Percentiles rank a stretch among this genome's conserved stretches.
phyloP scores from a whole-genome alignment of 371 early-diverging fungal genomes.

The Syncephalastrum sp. region DNA sequence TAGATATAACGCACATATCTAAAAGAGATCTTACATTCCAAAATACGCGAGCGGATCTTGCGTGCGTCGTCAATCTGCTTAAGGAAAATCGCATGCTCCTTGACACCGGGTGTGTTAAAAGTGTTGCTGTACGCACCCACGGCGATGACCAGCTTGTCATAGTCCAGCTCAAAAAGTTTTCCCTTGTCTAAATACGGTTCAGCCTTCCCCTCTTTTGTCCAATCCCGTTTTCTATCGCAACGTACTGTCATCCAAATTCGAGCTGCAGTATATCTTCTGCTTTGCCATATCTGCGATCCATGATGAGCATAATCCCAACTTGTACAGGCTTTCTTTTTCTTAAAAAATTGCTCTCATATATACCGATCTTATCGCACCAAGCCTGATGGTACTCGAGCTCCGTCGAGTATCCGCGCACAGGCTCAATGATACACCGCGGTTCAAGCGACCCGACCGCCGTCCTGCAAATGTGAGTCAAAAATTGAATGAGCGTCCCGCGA shows the following conservation, averaged over 20 bases:
- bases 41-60: constrained; percentile 66
- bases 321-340: background rate
- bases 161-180: constrained; percentile 50
- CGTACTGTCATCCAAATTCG: constrained; percentile 32
- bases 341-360: too few relatives aligned
- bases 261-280: constrained; percentile 34
- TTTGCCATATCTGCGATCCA: constrained; percentile 18
- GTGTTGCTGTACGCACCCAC: constrained; percentile 85
- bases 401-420: constrained; percentile 60
- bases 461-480: constrained; percentile 23
- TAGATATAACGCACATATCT: background rate
- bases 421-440: constrained; percentile 75
- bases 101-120: constrained; percentile 80
- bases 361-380: constrained; percentile 56
- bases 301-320: background rate
- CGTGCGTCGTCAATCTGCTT: constrained; percentile 78
- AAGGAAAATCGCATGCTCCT: constrained; percentile 69
- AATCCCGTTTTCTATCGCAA: background rate
- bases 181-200: constrained; percentile 18
- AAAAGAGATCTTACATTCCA: constrained; percentile 54
- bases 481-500: background rate
- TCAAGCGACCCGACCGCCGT: constrained; percentile 84
- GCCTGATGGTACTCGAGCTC: constrained; percentile 68
- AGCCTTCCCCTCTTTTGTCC: background rate
- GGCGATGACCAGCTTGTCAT: constrained; percentile 78